These are phyloP conservation scores for Lepidium aucheri DNA, from an alignment of 345 rosid genomes.

Conservation along the genomic window DNA sequence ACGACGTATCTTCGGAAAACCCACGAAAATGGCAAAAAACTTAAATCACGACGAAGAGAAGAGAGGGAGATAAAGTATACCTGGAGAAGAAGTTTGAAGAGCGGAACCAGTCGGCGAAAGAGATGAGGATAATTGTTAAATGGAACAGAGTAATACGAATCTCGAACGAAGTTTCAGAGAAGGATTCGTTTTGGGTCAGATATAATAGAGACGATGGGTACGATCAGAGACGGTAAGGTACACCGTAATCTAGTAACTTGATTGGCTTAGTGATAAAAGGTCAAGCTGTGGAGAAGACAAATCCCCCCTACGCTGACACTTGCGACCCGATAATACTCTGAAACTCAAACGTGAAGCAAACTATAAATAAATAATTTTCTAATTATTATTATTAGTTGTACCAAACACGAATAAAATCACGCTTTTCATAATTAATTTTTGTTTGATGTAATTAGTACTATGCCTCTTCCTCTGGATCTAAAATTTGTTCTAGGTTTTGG, in stretches of 20 bases:
- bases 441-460: neutral
- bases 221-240: slow-evolving; percentile 9
- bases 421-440: neutral
- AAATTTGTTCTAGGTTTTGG: neutral
- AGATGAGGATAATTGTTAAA: slow-evolving; percentile 10
- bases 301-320: neutral
- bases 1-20: neutral
- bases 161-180: slow-evolving; percentile 5
- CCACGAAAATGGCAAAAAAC: neutral
- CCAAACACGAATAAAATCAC: neutral
- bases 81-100: neutral
- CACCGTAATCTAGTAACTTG: neutral
- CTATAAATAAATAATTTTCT: neutral
- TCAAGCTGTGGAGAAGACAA: slow-evolving; percentile 19
- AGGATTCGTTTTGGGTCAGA: slow-evolving; percentile 20
- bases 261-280: slow-evolving; percentile 1
- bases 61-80: neutral
- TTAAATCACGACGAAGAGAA: neutral
- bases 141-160: slow-evolving; percentile 28
- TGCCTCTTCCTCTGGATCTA: neutral
- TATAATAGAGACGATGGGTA: neutral
- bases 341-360: slow-evolving; percentile 20
- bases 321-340: slow-evolving; percentile 9
- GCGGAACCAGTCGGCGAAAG: neutral
- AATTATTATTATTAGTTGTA: slow-evolving; percentile 2